phyloP scores from a whole-genome alignment of 1,139 yeast genomes.

The Magnusiomyces fungicola region DNA sequence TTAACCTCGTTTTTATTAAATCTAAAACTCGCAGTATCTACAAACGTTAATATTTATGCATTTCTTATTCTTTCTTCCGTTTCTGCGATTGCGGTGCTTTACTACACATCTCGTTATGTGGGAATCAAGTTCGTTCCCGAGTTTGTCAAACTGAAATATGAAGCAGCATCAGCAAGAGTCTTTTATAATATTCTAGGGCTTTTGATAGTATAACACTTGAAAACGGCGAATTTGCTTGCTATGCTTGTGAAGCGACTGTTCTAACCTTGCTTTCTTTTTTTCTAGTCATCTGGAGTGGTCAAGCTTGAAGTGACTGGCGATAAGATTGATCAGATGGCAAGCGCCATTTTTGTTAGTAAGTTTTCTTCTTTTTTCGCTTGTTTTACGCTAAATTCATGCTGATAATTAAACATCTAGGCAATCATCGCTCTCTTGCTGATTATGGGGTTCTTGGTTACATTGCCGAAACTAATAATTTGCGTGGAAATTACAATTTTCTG shows the following conservation, averaged over 20 bases:
- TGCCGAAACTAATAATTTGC: conserved; percentile 28
- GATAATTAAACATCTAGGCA: conserved; percentile 31
- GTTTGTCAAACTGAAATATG: neutral
- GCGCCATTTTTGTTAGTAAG: conserved; percentile 14
- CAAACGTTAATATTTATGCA: conserved; percentile 1
- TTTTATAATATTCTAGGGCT: conserved; percentile 2
- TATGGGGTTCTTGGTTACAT: conserved; percentile 43
- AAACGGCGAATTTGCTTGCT: neutral
- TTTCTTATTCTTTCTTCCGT: neutral
- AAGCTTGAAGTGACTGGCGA: conserved; percentile 14
- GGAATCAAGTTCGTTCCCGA: neutral
- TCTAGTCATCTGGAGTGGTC: conserved; percentile 9
- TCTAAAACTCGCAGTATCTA: neutral
- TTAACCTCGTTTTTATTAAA: neutral
- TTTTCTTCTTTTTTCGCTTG: neutral
- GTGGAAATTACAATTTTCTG: conserved; percentile 24
- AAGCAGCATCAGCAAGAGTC: neutral
- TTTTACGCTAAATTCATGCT: neutral
- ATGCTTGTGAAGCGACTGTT: neutral
- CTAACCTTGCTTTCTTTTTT: neutral
- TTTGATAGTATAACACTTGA: neutral
- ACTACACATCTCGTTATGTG: neutral
- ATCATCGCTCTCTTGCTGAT: conserved; percentile 53
- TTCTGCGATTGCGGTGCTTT: neutral
- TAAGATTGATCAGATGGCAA: conserved; percentile 11